phyloP scores from a whole-genome alignment of 2,329 filamentous ascomycete genomes.

The Xylariaceae sp. region DNA sequence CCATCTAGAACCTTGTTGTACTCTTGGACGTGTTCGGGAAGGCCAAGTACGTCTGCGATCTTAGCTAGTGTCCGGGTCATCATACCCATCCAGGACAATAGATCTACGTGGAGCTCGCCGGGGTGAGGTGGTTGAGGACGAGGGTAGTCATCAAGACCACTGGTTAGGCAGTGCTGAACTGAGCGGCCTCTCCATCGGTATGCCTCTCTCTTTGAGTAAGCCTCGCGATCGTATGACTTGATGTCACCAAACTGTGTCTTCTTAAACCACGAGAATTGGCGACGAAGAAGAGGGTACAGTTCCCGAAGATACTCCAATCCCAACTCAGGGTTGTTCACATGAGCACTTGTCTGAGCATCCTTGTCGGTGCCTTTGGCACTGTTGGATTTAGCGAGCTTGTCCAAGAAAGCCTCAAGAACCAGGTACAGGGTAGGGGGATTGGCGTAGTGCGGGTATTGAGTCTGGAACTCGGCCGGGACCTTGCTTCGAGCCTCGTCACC shows the following conservation, averaged over 20 bases:
- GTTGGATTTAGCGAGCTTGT: conserved; percentile 61
- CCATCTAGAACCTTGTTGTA: conserved; percentile 68
- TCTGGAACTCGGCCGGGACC: conserved; percentile 86
- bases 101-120: conserved; percentile 88
- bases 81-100: conserved; percentile 96
- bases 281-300: conserved; percentile 65
- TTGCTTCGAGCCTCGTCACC: conserved; percentile 89
- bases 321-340: conserved; percentile 52
- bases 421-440: conserved; percentile 95
- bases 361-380: conserved; percentile 41
- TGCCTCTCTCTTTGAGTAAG: conserved; percentile 82
- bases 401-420: conserved; percentile 76
- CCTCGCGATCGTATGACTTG: conserved; percentile 83
- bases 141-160: conserved; percentile 93
- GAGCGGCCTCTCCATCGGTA: conserved; percentile 95
- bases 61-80: conserved; percentile 83
- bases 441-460: conserved; percentile 94
- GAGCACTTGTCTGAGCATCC: conserved; percentile 53
- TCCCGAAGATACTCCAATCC: conserved; percentile 29
- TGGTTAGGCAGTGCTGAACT: conserved; percentile 80
- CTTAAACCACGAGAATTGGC: conserved; percentile 92
- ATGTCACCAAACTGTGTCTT: conserved; percentile 86
- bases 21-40: conserved; percentile 68
- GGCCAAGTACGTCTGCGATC: conserved; percentile 69
- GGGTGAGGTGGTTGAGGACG: conserved; percentile 90